Conservation (phyloP, 768 basidiomycete species). For the Mycena metata region DNA sequence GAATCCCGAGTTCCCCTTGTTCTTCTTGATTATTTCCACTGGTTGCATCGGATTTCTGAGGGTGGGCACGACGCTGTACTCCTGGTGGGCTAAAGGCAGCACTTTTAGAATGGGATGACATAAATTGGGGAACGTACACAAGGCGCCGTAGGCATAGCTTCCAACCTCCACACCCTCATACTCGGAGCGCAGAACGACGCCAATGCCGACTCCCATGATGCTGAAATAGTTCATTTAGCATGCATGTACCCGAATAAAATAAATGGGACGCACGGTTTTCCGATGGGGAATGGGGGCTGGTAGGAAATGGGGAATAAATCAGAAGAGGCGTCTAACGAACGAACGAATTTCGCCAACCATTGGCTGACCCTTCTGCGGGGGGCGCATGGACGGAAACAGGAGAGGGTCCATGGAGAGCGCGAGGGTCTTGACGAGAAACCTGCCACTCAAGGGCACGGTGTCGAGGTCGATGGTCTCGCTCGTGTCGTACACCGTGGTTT, state of each 20-base stretch:
- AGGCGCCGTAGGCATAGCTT: not conserved
- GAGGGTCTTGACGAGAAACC: conserved; percentile 64
- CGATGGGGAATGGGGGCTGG: too few species aligned
- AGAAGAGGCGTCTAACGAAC: too few species aligned
- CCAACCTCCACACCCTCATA: too few species aligned
- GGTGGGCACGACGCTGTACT: conserved; percentile 11
- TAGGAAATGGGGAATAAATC: too few species aligned
- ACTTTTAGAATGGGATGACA: not conserved
- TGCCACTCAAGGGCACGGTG: conserved; percentile 58
- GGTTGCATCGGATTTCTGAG: not conserved
- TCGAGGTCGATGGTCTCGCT: conserved; percentile 64
- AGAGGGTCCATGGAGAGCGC: conserved; percentile 59
- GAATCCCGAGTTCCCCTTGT: too few species aligned
- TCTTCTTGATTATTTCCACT: not conserved
- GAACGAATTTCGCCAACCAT: too few species aligned
- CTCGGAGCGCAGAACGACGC: too few species aligned
- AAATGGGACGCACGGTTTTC: too few species aligned
- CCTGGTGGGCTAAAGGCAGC: conserved; percentile 14
- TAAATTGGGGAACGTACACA: conserved; percentile 19
- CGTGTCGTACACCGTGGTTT: conserved; percentile 60
- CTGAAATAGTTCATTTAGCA: too few species aligned
- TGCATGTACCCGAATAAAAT: too few species aligned
- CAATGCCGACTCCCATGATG: too few species aligned
- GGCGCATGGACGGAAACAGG: conserved; percentile 33
- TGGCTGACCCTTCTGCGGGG: too few species aligned